Conservation (phyloP, 768 basidiomycete genomes). For the Suillus alpinus region DNA sequence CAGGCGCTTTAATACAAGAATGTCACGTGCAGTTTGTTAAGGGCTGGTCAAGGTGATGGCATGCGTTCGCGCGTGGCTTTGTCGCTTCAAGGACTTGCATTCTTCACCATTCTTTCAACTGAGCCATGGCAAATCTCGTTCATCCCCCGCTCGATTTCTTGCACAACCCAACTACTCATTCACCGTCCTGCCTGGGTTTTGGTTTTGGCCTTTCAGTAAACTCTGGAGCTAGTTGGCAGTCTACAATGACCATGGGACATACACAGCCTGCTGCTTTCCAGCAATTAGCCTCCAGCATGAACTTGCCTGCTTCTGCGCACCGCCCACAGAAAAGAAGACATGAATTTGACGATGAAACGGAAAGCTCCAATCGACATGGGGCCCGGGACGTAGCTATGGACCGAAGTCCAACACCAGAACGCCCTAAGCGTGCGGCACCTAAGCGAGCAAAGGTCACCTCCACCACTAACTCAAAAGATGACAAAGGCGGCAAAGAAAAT, state of each 20-base stretch:
- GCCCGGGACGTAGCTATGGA: slow-evolving; percentile 75
- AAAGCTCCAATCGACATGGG: slow-evolving; percentile 29
- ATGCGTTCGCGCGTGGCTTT: slow-evolving; percentile 3
- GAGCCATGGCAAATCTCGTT: slow-evolving; percentile 70
- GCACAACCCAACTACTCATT: slow-evolving; percentile 54
- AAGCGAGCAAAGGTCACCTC: slow-evolving; percentile 50
- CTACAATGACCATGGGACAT: slow-evolving; percentile 39
- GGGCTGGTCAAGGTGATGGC: slow-evolving; percentile 29
- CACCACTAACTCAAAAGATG: slow-evolving; percentile 36
- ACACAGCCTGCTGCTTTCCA: slow-evolving; percentile 48
- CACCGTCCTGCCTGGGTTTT: slow-evolving; percentile 67
- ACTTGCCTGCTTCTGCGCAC: slow-evolving; percentile 36
- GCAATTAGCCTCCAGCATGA: slow-evolving; percentile 51
- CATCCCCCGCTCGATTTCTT: slow-evolving; percentile 65
- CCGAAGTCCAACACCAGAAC: slow-evolving; percentile 80
- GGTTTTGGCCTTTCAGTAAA: slow-evolving; percentile 61
- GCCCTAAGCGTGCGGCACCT: slow-evolving; percentile 63
- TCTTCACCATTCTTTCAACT: slow-evolving; percentile 17
- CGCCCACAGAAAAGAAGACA: slow-evolving; percentile 61
- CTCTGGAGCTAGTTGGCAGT: slow-evolving; percentile 46
- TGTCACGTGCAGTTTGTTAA: slow-evolving; percentile 33
- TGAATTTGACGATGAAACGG: slow-evolving; percentile 67
- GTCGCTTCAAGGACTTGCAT: slow-evolving; percentile 9
- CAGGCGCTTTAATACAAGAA: slow-evolving; percentile 12
- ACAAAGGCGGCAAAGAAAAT: slow-evolving; percentile 45